Evolutionary conservation across 208 protist genomes (phyloP).

Genomic region (Vickermania spadyakhi): DNA sequence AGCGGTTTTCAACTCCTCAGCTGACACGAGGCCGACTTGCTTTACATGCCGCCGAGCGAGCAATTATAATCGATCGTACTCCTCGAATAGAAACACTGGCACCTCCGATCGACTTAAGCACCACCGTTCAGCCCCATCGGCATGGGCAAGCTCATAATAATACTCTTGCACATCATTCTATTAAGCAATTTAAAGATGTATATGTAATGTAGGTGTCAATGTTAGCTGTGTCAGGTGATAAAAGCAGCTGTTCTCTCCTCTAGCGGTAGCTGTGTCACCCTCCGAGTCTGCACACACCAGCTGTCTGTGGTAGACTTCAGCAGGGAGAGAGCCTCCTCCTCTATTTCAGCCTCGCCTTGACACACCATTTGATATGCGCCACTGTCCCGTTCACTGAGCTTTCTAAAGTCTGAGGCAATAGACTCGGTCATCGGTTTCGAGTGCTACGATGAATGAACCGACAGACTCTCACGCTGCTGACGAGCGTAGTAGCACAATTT

Average conservation of each 20-base stretch:
- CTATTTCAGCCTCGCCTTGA: conserved; percentile 59
- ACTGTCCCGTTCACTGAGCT: conserved; percentile 27
- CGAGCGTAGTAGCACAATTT: conserved; percentile 17
- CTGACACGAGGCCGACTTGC: conserved; percentile 36
- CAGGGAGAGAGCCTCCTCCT: conserved; percentile 67
- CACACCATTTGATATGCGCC: conserved; percentile 57
- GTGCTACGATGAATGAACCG: conserved; percentile 31
- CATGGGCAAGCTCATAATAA: conserved; percentile 43
- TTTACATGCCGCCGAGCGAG: conserved; percentile 39
- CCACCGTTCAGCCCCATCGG: conserved; percentile 49
- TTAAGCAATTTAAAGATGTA: conserved; percentile 31
- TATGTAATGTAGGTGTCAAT: conserved; percentile 4
- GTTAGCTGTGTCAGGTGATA: conserved; percentile 14
- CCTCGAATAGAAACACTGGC: conserved; percentile 38
- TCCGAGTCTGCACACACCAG: conserved; percentile 31
- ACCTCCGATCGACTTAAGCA: conserved; percentile 54
- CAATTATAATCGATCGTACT: conserved; percentile 41
- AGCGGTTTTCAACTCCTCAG: conserved; percentile 25
- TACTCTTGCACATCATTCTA: conserved; percentile 55
- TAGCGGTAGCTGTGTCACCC: background rate
- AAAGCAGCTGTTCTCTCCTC: background rate
- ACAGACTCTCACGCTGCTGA: conserved; percentile 54
- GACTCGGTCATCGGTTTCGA: conserved; percentile 57
- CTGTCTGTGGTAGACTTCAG: conserved; percentile 32
- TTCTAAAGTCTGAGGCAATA: conserved; percentile 30